A percentile compares a stretch with the other conserved stretches of the same genome.
phyloP scores from a whole-genome alignment of 495 filamentous ascomycete genomes.

The Daldinia caldariorum region DNA sequence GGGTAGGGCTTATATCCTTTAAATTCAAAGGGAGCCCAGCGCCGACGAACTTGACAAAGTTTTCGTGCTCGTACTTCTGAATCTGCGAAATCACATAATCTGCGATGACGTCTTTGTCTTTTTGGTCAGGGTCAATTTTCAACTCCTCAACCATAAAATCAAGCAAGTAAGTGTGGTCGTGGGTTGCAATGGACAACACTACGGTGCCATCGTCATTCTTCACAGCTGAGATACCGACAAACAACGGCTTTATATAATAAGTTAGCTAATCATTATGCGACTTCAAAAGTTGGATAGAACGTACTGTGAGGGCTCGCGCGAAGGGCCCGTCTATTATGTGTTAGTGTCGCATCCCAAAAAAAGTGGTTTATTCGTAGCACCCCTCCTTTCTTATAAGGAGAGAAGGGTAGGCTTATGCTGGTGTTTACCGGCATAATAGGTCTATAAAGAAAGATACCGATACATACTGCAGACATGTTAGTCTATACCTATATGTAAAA shows the following conservation, averaged over 20 bases:
- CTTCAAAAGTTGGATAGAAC: conserved; percentile 17
- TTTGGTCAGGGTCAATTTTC: conserved; percentile 48
- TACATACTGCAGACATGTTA: conserved; percentile 30
- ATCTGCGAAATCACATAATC: conserved; percentile 65
- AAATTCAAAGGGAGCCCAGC: conserved; percentile 64
- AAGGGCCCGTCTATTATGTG: conserved; percentile 54
- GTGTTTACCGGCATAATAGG: neutral
- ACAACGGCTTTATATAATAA: conserved; percentile 64
- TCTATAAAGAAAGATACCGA: neutral
- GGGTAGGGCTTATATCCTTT: conserved; percentile 63
- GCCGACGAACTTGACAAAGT: conserved; percentile 74
- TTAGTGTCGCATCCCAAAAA: conserved; percentile 12
- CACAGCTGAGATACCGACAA: conserved; percentile 68
- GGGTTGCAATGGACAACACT: conserved; percentile 72
- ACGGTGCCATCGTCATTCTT: conserved; percentile 60
- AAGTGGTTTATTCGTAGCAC: neutral
- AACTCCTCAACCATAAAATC: conserved; percentile 75
- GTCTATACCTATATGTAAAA: neutral
- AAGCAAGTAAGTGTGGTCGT: conserved; percentile 80
- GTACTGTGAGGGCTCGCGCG: conserved; percentile 57
- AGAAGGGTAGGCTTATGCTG: neutral
- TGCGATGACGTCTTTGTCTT: conserved; percentile 58
- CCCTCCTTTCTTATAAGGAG: neutral
- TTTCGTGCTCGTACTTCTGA: conserved; percentile 65
- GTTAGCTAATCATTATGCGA: conserved; percentile 26